Evolutionary conservation across 768 basidiomycete genomes (phyloP), one percentile per base, ranked within the genome.

Genomic region (Collybia sp.): DNA sequence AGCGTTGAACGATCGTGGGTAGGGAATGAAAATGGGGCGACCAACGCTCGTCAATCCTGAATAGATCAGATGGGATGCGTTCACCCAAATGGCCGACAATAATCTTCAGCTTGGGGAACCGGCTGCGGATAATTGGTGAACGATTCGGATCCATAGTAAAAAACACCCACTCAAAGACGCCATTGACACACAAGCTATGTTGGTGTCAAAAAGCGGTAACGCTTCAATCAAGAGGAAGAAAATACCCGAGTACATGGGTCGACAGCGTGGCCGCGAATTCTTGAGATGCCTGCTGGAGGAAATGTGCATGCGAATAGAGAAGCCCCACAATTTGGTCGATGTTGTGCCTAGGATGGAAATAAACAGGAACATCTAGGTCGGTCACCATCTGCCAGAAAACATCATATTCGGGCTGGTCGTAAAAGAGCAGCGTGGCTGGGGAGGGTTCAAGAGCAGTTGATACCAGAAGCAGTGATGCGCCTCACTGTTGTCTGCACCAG

Each of bases 61-160:
- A 53, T 1, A 73, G 55, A 45, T 73, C 71, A 6, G 71, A 73
- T 0, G 71, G 62, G 19, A 71, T 61, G 12, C 71, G 61, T 50
- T 72, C 71, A 6, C 71, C 70, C 17, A 73, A 50, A 55, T 73
- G 72, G 1, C 70, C 72, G 15, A 72, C 66, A 15, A 73, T 70
- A 12, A 71, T 57, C 32, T 67, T 66, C 18, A 68, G 44, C 12
- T 64, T 60, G 0, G 72, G 71, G 45, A 72, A 73, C 1, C 72
- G 70, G 48, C 71, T 73, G 16, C 16, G 18, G 17, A 17, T 20
- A 10, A 9, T 18, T n/a, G 35, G 35, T 18, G 10, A 37, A n/a
- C 8, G 3, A 19, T 15, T 20, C 13, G 13, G 35, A 37, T n/a
- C 10, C 13, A 37, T n/a, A 10, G 4, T 13, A 37, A 18, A 3